Conservation (phyloP, 331 rosid genomes). For the Malus hybrid region DNA sequence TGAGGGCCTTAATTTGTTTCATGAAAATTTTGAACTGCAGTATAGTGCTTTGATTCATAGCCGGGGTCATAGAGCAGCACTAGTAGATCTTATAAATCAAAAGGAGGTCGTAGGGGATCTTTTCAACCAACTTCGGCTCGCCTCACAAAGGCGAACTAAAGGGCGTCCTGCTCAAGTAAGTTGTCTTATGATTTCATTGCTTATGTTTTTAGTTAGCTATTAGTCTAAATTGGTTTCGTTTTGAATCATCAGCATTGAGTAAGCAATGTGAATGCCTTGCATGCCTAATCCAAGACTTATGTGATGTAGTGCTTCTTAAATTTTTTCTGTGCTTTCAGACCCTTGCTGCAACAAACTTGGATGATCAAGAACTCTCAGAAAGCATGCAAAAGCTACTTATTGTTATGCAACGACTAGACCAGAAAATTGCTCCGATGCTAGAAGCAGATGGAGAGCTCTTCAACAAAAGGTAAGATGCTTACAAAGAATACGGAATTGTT, state of each 20-base stretch:
- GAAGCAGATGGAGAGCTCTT: slow-evolving; percentile 89
- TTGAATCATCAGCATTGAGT: not conserved
- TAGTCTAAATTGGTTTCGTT: not conserved
- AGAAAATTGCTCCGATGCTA: slow-evolving; percentile 82
- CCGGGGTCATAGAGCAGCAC: slow-evolving; percentile 54
- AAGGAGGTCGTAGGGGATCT: slow-evolving; percentile 91
- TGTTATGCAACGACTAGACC: slow-evolving; percentile 90
- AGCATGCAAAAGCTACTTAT: slow-evolving; percentile 92
- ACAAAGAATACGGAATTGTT: not conserved
- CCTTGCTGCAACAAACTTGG: slow-evolving; percentile 83
- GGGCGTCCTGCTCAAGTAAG: slow-evolving; percentile 95
- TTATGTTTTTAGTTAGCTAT: not conserved
- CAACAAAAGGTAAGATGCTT: slow-evolving; percentile 55
- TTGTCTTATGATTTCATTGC: not conserved
- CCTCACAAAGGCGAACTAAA: slow-evolving; percentile 69
- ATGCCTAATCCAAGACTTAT: not conserved
- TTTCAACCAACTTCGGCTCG: slow-evolving; percentile 94
- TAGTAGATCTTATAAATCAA: slow-evolving; percentile 85
- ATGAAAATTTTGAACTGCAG: slow-evolving; percentile 47
- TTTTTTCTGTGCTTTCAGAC: slow-evolving; percentile 49
- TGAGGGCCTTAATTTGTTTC: slow-evolving; percentile 15
- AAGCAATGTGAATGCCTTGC: not conserved
- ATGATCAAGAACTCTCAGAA: slow-evolving; percentile 79
- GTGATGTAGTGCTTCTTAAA: slow-evolving; percentile 6
- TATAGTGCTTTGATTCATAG: slow-evolving; percentile 65